Evolutionary conservation across 176 grass and related monocot genomes (phyloP).

Genomic region (Urochloa ruziziensis): DNA sequence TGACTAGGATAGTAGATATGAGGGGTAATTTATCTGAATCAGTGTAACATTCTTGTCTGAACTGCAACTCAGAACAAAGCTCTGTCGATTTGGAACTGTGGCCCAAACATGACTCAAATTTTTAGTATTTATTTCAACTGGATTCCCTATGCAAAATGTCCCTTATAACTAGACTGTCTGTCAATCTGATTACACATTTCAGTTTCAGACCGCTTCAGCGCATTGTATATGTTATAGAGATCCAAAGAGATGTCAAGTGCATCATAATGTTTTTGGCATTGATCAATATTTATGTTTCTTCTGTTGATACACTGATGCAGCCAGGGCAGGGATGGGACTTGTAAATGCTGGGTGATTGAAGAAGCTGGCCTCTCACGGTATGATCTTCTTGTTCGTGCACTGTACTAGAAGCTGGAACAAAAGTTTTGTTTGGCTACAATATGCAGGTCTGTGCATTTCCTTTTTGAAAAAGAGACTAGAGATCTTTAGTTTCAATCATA

Average conservation of each 20-base stretch:
- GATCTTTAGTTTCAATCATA: neutral
- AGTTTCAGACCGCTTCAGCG: neutral
- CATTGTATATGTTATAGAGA: neutral
- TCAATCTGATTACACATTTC: neutral
- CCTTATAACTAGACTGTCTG: neutral
- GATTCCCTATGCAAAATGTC: neutral
- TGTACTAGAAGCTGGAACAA: neutral
- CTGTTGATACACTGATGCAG: constrained; percentile 42
- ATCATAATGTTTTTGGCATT: constrained; percentile 4
- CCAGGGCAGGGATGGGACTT: constrained; percentile 91
- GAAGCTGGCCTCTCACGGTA: constrained; percentile 83
- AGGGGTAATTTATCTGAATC: neutral
- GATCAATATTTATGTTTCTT: neutral
- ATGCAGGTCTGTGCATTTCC: neutral
- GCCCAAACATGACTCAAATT: neutral
- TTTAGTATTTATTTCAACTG: neutral
- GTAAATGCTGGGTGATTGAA: constrained; percentile 91
- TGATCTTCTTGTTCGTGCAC: neutral
- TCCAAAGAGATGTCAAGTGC: neutral
- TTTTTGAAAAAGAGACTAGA: neutral
- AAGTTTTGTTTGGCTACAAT: neutral
- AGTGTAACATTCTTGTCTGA: neutral
- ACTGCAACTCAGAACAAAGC: neutral
- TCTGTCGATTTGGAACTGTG: neutral
- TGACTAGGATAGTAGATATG: neutral